These are phyloP conservation scores for Rossbeevera mucosa DNA, from an alignment of 768 basidiomycete genomes.

Conservation along the genomic window DNA sequence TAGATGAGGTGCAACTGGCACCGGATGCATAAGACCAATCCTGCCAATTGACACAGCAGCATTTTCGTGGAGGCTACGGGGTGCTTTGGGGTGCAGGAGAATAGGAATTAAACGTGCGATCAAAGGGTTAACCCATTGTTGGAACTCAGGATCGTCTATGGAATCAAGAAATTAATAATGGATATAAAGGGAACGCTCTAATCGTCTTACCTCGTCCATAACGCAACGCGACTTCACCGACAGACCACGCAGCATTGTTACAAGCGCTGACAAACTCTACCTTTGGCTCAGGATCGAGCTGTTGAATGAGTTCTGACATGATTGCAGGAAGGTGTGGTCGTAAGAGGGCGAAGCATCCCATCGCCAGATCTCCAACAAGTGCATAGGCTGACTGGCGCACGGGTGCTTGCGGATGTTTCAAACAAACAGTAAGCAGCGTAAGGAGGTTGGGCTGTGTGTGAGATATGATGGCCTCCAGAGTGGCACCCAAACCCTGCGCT, in stretches of 20 bases:
- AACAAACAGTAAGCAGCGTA: slow-evolving; percentile 75
- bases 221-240: slow-evolving; percentile 93
- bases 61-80: slow-evolving; percentile 93
- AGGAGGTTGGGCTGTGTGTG: slow-evolving; percentile 73
- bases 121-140: slow-evolving; percentile 84
- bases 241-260: slow-evolving; percentile 99
- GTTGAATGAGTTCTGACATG: slow-evolving; percentile 83
- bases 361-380: slow-evolving; percentile 96
- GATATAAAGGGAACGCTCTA: neutral
- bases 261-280: slow-evolving; percentile 94
- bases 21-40: slow-evolving; percentile 89
- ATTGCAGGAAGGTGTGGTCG: slow-evolving; percentile 83
- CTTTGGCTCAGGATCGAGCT: slow-evolving; percentile 91
- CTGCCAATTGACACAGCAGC: slow-evolving; percentile 98
- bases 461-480: slow-evolving; percentile 69
- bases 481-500: slow-evolving; percentile 85
- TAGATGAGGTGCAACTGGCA: slow-evolving; percentile 82
- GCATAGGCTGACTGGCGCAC: slow-evolving; percentile 97
- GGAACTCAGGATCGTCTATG: slow-evolving; percentile 78
- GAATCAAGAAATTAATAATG: slow-evolving; percentile 7
- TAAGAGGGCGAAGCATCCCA: slow-evolving; percentile 87
- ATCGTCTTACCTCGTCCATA: slow-evolving; percentile 64
- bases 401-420: slow-evolving; percentile 94
- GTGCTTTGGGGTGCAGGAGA: slow-evolving; percentile 86
- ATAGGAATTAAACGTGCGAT: slow-evolving; percentile 91